phyloP scores from a whole-genome alignment of 257 asterid genomes.

The Solanum boliviense region DNA sequence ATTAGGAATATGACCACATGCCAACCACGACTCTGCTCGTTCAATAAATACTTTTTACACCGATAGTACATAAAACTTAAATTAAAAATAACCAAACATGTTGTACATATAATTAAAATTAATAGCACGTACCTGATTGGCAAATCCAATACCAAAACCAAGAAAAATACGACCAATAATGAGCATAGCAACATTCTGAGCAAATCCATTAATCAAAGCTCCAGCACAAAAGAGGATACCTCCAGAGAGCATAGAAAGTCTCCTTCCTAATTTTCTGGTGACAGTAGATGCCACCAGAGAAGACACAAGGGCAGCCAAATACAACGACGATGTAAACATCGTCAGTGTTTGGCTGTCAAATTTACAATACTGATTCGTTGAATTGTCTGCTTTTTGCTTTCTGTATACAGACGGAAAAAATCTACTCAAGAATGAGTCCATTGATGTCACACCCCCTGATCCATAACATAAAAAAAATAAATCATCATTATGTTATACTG shows the following conservation, averaged over 20 bases:
- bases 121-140: constrained; percentile 52
- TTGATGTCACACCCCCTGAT: constrained; percentile 83
- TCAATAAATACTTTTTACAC: background rate
- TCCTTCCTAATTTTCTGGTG: constrained; percentile 58
- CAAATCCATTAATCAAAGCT: constrained; percentile 65
- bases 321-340: constrained; percentile 74
- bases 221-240: constrained; percentile 67
- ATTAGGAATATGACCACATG: background rate
- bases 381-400: constrained; percentile 28
- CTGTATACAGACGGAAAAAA: constrained; percentile 55
- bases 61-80: background rate
- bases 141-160: constrained; percentile 84
- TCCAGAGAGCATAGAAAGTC: constrained; percentile 64
- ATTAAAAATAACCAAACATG: background rate
- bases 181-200: constrained; percentile 54
- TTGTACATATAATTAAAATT: too few relatives aligned
- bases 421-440: constrained; percentile 57
- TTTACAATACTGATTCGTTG: constrained; percentile 73
- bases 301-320: constrained; percentile 65
- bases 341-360: constrained; percentile 64
- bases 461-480: background rate
- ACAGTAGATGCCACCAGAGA: constrained; percentile 59
- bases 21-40: background rate
- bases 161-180: constrained; percentile 71
- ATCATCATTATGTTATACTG: background rate